Conservation (phyloP, 2,329 filamentous ascomycete species). For the Colletotrichum salicis region DNA sequence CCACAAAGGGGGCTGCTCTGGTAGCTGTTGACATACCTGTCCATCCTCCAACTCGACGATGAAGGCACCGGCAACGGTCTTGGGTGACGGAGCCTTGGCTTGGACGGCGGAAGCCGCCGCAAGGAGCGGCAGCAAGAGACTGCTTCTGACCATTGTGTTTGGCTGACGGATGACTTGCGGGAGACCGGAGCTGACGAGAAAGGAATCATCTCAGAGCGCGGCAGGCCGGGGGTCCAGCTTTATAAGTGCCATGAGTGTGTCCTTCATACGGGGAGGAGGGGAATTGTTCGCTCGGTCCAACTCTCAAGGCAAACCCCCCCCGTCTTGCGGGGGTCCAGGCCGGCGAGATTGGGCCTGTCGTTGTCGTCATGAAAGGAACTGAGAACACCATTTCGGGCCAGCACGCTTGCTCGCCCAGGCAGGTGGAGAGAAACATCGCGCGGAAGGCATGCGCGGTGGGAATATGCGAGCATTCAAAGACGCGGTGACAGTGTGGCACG, state of each 20-base stretch:
- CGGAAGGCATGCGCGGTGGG: neutral
- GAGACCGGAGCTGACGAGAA: slow-evolving; percentile 28
- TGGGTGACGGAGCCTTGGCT: slow-evolving; percentile 39
- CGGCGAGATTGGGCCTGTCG: neutral
- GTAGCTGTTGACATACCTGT: slow-evolving; percentile 49
- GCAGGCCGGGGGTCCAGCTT: slow-evolving; percentile 14
- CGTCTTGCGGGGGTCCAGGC: neutral
- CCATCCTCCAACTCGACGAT: slow-evolving; percentile 65
- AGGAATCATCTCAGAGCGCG: neutral
- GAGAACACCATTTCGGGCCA: neutral
- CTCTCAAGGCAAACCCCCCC: neutral
- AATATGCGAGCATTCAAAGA: slow-evolving; percentile 6
- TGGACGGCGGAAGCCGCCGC: slow-evolving; percentile 46
- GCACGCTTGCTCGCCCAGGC: slow-evolving; percentile 27
- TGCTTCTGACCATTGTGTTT: slow-evolving; percentile 50
- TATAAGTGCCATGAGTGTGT: slow-evolving; percentile 18
- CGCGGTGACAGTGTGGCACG: slow-evolving; percentile 18
- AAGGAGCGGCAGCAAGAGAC: slow-evolving; percentile 48
- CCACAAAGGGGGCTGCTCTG: neutral
- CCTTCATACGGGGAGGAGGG: neutral
- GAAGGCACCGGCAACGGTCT: slow-evolving; percentile 58
- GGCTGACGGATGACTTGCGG: slow-evolving; percentile 27
- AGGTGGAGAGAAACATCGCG: slow-evolving; percentile 16
- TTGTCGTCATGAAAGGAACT: slow-evolving; percentile 20
- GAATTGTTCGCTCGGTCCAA: neutral